Conservation (phyloP, 2,329 filamentous ascomycete species). For the Aureobasidium sp. region DNA sequence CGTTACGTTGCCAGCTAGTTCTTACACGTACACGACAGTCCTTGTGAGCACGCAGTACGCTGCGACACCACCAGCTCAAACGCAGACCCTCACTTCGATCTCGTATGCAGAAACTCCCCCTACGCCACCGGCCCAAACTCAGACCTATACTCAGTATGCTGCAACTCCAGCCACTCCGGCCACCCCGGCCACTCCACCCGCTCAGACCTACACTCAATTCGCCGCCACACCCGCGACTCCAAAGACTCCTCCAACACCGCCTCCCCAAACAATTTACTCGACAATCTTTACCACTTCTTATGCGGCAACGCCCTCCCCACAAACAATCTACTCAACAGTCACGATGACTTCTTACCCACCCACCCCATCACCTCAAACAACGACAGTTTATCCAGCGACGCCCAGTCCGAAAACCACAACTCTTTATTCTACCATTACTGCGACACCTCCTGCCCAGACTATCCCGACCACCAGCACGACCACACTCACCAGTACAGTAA, state of each 20-base stretch:
- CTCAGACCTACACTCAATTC: too few species aligned
- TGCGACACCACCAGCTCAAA: too few species aligned
- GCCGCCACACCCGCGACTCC: too few species aligned
- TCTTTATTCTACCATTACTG: not conserved
- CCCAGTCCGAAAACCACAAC: not conserved
- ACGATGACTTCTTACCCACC: not conserved
- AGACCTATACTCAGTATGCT: not conserved
- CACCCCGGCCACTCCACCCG: not conserved
- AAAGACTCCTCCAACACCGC: too few species aligned
- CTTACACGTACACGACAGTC: not conserved
- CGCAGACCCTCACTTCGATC: not conserved
- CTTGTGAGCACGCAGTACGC: too few species aligned
- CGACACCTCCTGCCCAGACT: not conserved
- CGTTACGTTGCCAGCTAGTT: not conserved
- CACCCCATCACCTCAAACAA: not conserved
- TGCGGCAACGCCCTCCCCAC: not conserved
- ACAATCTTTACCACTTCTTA: not conserved
- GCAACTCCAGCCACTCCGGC: not conserved
- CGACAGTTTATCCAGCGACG: not conserved
- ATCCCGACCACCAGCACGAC: not conserved
- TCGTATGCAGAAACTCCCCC: not conserved
- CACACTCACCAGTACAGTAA: not conserved
- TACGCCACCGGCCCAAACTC: not conserved
- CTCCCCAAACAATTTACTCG: not conserved
- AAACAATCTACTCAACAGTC: not conserved